These are phyloP conservation scores for Cucurbita moschata DNA, from an alignment of 306 rosid genomes.

Conservation along the genomic window DNA sequence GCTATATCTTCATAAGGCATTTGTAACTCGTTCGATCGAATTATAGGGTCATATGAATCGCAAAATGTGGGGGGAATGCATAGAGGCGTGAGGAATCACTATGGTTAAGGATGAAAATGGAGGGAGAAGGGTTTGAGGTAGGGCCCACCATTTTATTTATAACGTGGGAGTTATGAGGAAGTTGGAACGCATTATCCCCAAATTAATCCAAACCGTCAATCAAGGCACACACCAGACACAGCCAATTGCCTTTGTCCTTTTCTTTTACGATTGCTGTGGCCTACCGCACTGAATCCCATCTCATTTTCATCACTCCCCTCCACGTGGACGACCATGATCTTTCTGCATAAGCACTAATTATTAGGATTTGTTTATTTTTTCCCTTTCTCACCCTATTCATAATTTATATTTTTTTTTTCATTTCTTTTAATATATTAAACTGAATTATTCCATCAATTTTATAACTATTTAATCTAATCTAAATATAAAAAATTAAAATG, in stretches of 20 bases:
- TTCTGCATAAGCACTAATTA: background rate
- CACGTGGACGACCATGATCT: background rate
- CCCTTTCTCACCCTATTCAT: background rate
- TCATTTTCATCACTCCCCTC: background rate
- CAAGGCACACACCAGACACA: constrained; percentile 1
- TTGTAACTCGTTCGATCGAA: too few species aligned
- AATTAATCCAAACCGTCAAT: constrained; percentile 1
- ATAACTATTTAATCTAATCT: too few species aligned
- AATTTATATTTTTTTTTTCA: background rate
- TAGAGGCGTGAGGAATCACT: too few species aligned
- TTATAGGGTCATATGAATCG: too few species aligned
- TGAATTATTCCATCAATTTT: background rate
- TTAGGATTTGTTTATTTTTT: background rate
- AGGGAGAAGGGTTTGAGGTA: background rate
- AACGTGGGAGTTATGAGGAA: constrained; percentile 5
- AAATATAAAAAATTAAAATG: too few species aligned
- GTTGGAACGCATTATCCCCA: background rate
- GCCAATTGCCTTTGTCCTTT: background rate
- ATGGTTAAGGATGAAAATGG: background rate
- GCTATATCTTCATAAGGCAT: too few species aligned
- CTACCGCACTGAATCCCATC: constrained; percentile 6
- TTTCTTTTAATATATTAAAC: background rate
- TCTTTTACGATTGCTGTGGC: background rate
- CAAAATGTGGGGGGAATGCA: too few species aligned
- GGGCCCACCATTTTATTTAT: background rate